A percentile compares a stretch with the other conserved stretches of the same genome.
These are phyloP conservation scores for Euryodendron excelsum DNA, from an alignment of 148 eudicot genomes.

Conservation along the genomic window DNA sequence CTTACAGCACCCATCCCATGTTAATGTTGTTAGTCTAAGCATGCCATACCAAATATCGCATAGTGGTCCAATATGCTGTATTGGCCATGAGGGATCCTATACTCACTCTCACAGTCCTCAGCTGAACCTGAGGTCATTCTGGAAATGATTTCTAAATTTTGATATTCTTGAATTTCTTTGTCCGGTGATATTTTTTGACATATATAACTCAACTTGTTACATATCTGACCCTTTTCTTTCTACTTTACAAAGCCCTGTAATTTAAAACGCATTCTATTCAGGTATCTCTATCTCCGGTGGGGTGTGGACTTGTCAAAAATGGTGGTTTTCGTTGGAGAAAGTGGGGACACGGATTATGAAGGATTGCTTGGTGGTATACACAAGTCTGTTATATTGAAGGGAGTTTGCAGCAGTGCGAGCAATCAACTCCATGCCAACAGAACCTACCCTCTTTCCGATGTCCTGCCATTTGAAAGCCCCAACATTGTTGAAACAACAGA, in stretches of 20 bases:
- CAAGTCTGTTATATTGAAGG: slow-evolving; percentile 73
- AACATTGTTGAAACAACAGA: slow-evolving; percentile 45
- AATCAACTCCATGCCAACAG: slow-evolving; percentile 62
- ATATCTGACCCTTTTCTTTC: not conserved
- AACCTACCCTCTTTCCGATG: slow-evolving; percentile 79
- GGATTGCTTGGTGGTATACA: slow-evolving; percentile 81
- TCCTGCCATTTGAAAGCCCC: slow-evolving; percentile 66
- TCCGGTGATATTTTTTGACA: no score
- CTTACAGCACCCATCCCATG: not conserved
- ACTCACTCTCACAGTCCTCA: no score
- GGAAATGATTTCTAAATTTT: no score
- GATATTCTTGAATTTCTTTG: no score
- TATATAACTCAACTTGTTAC: no score
- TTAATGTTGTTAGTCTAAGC: not conserved
- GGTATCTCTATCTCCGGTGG: slow-evolving; percentile 88
- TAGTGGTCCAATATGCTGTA: no score
- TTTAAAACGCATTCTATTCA: slow-evolving; percentile 14
- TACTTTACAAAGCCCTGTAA: not conserved
- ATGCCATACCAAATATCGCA: no score
- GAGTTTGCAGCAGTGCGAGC: slow-evolving; percentile 48
- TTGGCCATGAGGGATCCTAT: no score
- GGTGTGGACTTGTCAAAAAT: slow-evolving; percentile 66
- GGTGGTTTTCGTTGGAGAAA: slow-evolving; percentile 90
- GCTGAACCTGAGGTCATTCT: no score
- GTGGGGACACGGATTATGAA: slow-evolving; percentile 94